A percentile compares a stretch with the other conserved stretches of the same genome.
Conservation (phyloP, 208 protist genomes). For the Pavlovales sp. region DNA sequence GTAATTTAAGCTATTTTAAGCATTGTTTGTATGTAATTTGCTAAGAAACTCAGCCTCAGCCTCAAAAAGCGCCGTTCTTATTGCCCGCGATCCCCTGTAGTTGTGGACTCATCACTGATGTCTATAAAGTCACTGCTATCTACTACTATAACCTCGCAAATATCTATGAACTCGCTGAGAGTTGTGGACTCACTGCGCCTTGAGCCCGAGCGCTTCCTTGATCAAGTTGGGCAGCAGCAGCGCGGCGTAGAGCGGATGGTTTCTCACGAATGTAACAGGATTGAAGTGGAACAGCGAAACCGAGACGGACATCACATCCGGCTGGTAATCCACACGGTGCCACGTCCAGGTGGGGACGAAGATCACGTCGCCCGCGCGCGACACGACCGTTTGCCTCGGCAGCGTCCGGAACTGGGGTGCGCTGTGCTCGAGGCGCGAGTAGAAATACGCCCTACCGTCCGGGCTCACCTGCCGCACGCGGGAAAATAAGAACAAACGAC, state of each 20-base stretch:
- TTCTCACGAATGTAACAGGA: background rate
- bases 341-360: slow-evolving; percentile 1
- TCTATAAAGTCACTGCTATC: too few species aligned
- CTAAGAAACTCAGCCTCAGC: too few species aligned
- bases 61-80: too few species aligned
- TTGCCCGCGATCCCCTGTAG: too few species aligned
- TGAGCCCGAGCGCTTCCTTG: background rate
- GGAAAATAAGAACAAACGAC: too few species aligned
- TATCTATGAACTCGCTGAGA: too few species aligned
- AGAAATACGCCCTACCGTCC: background rate
- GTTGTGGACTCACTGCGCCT: background rate
- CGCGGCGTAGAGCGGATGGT: background rate
- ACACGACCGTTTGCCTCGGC: background rate
- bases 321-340: background rate
- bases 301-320: background rate
- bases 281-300: background rate
- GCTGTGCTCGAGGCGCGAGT: background rate
- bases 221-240: background rate
- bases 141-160: too few species aligned
- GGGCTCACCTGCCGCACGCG: too few species aligned
- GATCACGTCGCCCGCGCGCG: background rate
- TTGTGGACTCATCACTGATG: too few species aligned
- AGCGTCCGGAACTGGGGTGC: background rate
- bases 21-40: too few species aligned
- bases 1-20: too few species aligned